Percentiles rank a stretch among this genome's conserved stretches.
Evolutionary conservation across 108 stramenopile species (phyloP).

Genomic region (Cyclotella atomus): DNA sequence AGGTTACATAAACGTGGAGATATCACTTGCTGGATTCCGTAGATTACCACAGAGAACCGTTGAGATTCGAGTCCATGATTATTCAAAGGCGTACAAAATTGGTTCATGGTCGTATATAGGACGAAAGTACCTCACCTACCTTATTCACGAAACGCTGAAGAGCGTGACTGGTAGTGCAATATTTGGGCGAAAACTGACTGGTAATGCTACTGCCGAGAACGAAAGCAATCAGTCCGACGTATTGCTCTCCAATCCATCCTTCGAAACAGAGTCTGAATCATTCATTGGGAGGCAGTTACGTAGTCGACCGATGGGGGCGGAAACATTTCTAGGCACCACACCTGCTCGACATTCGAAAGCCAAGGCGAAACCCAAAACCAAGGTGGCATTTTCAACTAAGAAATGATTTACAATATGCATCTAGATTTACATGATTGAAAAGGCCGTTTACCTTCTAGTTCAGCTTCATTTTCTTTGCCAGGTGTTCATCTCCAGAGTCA

Average conservation of each 20-base stretch:
- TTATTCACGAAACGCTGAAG: slow-evolving; percentile 52
- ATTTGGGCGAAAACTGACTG: slow-evolving; percentile 43
- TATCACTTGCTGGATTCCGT: slow-evolving; percentile 47
- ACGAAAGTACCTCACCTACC: slow-evolving; percentile 47
- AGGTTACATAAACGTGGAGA: slow-evolving; percentile 46
- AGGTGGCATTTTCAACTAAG: slow-evolving; percentile 14
- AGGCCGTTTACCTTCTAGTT: not conserved
- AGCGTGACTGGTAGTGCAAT: slow-evolving; percentile 60
- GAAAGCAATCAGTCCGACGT: not conserved
- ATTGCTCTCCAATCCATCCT: not conserved
- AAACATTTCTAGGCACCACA: slow-evolving; percentile 34
- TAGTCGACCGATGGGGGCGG: slow-evolving; percentile 24
- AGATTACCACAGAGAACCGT: slow-evolving; percentile 35
- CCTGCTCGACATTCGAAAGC: slow-evolving; percentile 8
- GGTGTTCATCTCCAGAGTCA: slow-evolving; percentile 18
- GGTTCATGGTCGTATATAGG: slow-evolving; percentile 44
- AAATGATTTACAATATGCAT: not conserved
- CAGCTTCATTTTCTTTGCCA: slow-evolving; percentile 3
- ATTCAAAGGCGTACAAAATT: slow-evolving; percentile 52
- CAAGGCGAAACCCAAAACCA: slow-evolving; percentile 11
- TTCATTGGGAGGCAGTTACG: slow-evolving; percentile 5
- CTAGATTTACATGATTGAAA: not conserved
- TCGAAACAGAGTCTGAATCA: not conserved
- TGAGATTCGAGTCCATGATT: slow-evolving; percentile 48
- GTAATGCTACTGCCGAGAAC: slow-evolving; percentile 11